Percentiles rank a stretch among this genome's conserved stretches.
Conservation (phyloP, 2,329 filamentous ascomycete genomes). For the Colletotrichum destructivum region DNA sequence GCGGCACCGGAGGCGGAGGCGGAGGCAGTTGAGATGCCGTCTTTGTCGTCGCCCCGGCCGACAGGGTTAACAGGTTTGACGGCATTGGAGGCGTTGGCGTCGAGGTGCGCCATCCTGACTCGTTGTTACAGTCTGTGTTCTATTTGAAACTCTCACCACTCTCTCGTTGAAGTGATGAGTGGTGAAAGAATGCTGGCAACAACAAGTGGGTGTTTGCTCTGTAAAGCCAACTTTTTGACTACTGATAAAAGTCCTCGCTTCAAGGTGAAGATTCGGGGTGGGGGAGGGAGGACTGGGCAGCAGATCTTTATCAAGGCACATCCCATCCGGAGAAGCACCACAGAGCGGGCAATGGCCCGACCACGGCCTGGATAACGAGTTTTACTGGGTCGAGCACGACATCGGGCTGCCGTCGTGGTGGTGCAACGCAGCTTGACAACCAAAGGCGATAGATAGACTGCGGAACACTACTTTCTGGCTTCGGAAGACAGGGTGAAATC, state of each 20-base stretch:
- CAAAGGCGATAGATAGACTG: too few relatives aligned
- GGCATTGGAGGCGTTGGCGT: conserved; percentile 28
- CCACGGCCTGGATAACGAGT: conserved; percentile 25
- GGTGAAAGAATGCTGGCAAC: too few relatives aligned
- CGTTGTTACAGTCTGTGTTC: too few relatives aligned
- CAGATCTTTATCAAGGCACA: conserved; percentile 18
- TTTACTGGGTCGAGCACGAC: conserved; percentile 41
- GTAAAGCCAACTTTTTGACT: background rate
- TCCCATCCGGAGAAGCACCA: background rate
- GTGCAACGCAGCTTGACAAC: background rate
- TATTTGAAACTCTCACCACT: too few relatives aligned
- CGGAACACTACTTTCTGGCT: too few relatives aligned
- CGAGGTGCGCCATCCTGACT: conserved; percentile 27
- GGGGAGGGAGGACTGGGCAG: background rate
- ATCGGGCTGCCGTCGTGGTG: conserved; percentile 12
- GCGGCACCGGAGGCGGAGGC: conserved; percentile 2
- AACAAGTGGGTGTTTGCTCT: background rate
- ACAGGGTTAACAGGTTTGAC: conserved; percentile 10
- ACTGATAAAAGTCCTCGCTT: background rate
- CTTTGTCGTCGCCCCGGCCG: conserved; percentile 24
- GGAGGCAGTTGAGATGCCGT: conserved; percentile 28
- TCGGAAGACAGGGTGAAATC: too few relatives aligned
- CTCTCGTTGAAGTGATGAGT: too few relatives aligned
- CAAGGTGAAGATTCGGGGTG: background rate
- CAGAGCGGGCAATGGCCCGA: conserved; percentile 22